Evolutionary conservation across 768 basidiomycete species (phyloP).

Genomic region (Pluteus cervinus): DNA sequence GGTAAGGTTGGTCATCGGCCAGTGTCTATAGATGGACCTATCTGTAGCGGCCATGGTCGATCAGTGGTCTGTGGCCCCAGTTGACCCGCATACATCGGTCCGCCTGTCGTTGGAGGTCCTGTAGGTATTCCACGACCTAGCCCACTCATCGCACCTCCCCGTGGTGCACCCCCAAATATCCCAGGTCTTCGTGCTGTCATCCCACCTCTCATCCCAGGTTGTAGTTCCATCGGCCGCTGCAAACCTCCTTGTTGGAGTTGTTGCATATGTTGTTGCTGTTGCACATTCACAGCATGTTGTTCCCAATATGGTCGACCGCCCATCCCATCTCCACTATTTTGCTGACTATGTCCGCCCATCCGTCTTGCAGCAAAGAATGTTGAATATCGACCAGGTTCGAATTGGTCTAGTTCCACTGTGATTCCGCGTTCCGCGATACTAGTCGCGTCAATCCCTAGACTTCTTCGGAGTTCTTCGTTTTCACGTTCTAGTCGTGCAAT

Average conservation of each 20-base stretch:
- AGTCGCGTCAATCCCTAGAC: constrained; percentile 68
- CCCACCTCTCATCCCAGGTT: constrained; percentile 45
- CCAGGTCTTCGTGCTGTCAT: constrained; percentile 48
- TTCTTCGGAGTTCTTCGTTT: constrained; percentile 69
- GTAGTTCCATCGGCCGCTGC: constrained; percentile 46
- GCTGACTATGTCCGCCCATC: constrained; percentile 19
- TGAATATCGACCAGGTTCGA: constrained; percentile 33
- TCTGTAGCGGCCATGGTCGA: too few relatives aligned
- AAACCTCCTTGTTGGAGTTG: constrained; percentile 23
- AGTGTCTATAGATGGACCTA: too few relatives aligned
- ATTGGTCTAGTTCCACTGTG: constrained; percentile 40
- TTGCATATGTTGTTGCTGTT: constrained; percentile 23
- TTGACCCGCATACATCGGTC: too few relatives aligned
- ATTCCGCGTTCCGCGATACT: constrained; percentile 49
- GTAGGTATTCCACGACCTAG: too few relatives aligned
- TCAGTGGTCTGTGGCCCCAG: too few relatives aligned
- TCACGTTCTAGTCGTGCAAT: constrained; percentile 77
- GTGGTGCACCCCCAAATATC: constrained; percentile 48
- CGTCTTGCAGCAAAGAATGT: constrained; percentile 27
- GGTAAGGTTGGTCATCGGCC: too few relatives aligned
- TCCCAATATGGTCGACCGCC: constrained; percentile 24
- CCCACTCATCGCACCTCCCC: too few relatives aligned
- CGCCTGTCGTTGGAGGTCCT: neutral
- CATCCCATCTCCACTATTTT: constrained; percentile 15
- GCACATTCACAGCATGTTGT: constrained; percentile 17